These are phyloP conservation scores for Globisporangium ultimum DNA, from an alignment of 352 stramenopile species.

Conservation along the genomic window DNA sequence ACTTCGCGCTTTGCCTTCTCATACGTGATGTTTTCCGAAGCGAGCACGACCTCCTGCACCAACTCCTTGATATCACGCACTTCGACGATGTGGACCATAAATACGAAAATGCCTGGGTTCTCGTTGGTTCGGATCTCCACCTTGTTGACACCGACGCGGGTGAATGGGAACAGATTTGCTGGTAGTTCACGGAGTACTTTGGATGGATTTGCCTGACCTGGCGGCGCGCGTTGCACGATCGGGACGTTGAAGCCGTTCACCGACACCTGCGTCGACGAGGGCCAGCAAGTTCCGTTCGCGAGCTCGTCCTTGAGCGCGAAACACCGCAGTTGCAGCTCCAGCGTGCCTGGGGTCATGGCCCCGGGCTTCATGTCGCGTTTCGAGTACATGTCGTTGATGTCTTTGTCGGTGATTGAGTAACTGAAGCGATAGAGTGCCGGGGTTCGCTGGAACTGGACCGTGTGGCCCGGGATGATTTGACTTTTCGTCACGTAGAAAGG, in stretches of 20 bases:
- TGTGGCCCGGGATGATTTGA: conserved; percentile 46
- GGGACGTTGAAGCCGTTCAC: conserved; percentile 73
- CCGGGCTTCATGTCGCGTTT: conserved; percentile 45
- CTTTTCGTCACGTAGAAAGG: conserved; percentile 66
- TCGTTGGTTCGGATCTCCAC: conserved; percentile 72
- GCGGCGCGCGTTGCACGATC: conserved; percentile 63
- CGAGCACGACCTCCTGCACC: conserved; percentile 51
- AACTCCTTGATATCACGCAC: conserved; percentile 61
- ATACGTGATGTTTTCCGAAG: conserved; percentile 67
- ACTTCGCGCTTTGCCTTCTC: conserved; percentile 70
- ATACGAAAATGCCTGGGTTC: conserved; percentile 55
- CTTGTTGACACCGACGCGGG: conserved; percentile 65
- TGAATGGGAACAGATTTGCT: conserved; percentile 68
- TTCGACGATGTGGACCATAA: conserved; percentile 75
- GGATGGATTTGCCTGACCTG: conserved; percentile 72
- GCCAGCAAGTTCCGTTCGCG: conserved; percentile 68
- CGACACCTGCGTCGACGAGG: conserved; percentile 53
- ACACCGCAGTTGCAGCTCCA: conserved; percentile 79
- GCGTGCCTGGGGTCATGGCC: conserved; percentile 48
- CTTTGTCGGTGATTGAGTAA: conserved; percentile 66
- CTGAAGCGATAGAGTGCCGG: conserved; percentile 49
- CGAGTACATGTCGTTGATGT: conserved; percentile 71
- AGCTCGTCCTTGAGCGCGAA: conserved; percentile 76
- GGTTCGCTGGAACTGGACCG: conserved; percentile 63
- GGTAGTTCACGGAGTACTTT: conserved; percentile 80